phyloP scores from a whole-genome alignment of 1,284 basidiomycete genomes.

The Puccinia brachypodii region DNA sequence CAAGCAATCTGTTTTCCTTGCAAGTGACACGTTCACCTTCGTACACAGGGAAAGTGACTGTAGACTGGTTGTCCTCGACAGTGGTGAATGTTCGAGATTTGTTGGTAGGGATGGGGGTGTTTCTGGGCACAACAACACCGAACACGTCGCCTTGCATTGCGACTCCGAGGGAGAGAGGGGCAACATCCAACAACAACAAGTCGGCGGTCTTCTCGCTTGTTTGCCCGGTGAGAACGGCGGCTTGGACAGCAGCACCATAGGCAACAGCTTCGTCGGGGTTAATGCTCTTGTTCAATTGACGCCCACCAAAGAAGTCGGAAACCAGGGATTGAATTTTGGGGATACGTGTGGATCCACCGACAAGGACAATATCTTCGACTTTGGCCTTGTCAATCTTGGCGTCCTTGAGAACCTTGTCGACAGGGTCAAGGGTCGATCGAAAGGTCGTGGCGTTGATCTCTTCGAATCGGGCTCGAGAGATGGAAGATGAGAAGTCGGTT shows the following conservation, averaged over 20 bases:
- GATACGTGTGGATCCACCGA: constrained; percentile 99
- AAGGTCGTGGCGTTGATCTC: constrained; percentile 94
- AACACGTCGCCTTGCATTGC: constrained; percentile 98
- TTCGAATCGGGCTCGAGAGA: constrained; percentile 99
- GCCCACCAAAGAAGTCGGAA: constrained; percentile 95
- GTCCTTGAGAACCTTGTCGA: constrained; percentile 98
- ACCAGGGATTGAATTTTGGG: constrained; percentile 98
- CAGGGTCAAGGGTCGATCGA: constrained; percentile 96
- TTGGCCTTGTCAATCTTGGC: constrained; percentile 95
- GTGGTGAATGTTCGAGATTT: constrained; percentile 95
- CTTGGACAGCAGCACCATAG: constrained; percentile 89
- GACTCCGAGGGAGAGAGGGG: constrained; percentile 93
- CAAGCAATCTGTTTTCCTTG: constrained; percentile 92
- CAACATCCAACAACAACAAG: constrained; percentile 90
- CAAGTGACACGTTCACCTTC: constrained; percentile 97
- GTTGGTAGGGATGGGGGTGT: constrained; percentile 96
- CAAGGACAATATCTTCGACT: constrained; percentile 98
- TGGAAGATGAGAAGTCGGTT: constrained; percentile 86
- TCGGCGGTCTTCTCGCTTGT: constrained; percentile 95
- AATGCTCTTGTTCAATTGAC: constrained; percentile 92
- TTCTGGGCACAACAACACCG: constrained; percentile 91
- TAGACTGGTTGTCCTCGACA: constrained; percentile 89
- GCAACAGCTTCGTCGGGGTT: constrained; percentile 62
- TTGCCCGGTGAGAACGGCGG: constrained; percentile 91
- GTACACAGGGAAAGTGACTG: constrained; percentile 94